Evolutionary conservation across 371 early-diverging fungal species (phyloP).

Genomic region (Chytridium lagenaria): DNA sequence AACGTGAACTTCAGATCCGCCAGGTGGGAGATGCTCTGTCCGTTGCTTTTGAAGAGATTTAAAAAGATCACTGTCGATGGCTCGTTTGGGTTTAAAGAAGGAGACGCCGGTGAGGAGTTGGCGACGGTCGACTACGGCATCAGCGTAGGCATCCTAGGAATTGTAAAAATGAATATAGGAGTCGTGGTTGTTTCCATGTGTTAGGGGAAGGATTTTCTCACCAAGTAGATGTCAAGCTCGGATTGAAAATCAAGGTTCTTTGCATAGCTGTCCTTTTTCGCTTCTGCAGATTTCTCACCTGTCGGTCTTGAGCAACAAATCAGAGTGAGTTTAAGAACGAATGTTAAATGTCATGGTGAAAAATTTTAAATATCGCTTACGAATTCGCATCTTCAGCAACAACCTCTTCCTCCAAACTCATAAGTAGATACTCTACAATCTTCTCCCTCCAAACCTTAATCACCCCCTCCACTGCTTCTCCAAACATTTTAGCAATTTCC

Average conservation of each 20-base stretch:
- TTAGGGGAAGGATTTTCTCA: neutral
- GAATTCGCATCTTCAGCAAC: neutral
- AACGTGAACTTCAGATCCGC: neutral
- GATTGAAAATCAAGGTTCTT: slow-evolving; percentile 28
- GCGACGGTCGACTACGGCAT: slow-evolving; percentile 25
- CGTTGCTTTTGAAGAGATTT: slow-evolving; percentile 12
- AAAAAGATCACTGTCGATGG: neutral
- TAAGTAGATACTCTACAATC: slow-evolving; percentile 27
- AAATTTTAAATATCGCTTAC: too few species aligned
- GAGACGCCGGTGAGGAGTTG: slow-evolving; percentile 30
- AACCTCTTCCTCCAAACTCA: slow-evolving; percentile 20
- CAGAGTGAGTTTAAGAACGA: neutral
- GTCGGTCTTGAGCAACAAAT: neutral
- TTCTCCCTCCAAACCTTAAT: slow-evolving; percentile 30
- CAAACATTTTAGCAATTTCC: slow-evolving; percentile 15
- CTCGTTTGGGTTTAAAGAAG: neutral
- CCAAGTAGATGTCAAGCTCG: slow-evolving; percentile 30
- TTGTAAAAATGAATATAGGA: neutral
- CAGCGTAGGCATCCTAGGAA: slow-evolving; percentile 18
- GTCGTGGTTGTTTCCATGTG: too few species aligned
- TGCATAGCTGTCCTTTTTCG: slow-evolving; percentile 25
- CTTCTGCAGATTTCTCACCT: neutral
- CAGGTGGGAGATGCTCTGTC: neutral
- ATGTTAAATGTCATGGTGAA: neutral
- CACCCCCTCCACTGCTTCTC: slow-evolving; percentile 36